A percentile compares a stretch with the other conserved stretches of the same genome.
phyloP scores from a whole-genome alignment of 352 stramenopile genomes.

The Globisporangium cederbergense region DNA sequence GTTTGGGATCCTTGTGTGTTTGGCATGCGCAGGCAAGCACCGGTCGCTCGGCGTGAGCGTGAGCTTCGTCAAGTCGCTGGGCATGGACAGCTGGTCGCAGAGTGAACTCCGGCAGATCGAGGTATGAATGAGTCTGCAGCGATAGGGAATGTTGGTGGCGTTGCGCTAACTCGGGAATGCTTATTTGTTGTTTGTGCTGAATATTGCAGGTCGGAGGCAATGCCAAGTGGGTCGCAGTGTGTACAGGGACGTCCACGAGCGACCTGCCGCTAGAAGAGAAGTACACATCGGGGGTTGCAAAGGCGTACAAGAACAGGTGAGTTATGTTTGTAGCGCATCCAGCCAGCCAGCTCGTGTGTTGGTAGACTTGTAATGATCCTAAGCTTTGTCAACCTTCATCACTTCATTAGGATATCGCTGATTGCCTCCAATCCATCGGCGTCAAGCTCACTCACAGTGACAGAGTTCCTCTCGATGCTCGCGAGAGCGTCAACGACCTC shows the following conservation, averaged over 20 bases:
- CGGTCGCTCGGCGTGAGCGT: conserved; percentile 73
- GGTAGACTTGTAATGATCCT: background rate
- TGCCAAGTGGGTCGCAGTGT: conserved; percentile 79
- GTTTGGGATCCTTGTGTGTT: conserved; percentile 79
- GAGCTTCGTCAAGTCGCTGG: conserved; percentile 84
- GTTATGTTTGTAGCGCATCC: background rate
- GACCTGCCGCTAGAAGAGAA: conserved; percentile 53
- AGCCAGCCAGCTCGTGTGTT: background rate
- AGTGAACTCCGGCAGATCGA: conserved; percentile 57
- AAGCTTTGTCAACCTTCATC: background rate
- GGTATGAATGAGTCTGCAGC: conserved; percentile 7
- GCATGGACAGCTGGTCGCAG: conserved; percentile 71
- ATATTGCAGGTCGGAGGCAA: conserved; percentile 50
- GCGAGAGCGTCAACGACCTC: conserved; percentile 1
- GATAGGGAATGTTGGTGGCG: background rate
- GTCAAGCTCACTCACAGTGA: conserved; percentile 36
- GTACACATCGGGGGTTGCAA: conserved; percentile 62
- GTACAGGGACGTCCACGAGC: conserved; percentile 36
- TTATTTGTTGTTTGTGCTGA: background rate
- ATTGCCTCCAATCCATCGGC: conserved; percentile 19
- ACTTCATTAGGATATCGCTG: conserved; percentile 27
- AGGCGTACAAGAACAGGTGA: conserved; percentile 53
- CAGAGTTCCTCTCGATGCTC: conserved; percentile 45
- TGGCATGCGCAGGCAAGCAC: conserved; percentile 73
- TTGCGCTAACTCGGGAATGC: background rate